phyloP scores from a whole-genome alignment of 768 basidiomycete species.

The Suillus sp. region DNA sequence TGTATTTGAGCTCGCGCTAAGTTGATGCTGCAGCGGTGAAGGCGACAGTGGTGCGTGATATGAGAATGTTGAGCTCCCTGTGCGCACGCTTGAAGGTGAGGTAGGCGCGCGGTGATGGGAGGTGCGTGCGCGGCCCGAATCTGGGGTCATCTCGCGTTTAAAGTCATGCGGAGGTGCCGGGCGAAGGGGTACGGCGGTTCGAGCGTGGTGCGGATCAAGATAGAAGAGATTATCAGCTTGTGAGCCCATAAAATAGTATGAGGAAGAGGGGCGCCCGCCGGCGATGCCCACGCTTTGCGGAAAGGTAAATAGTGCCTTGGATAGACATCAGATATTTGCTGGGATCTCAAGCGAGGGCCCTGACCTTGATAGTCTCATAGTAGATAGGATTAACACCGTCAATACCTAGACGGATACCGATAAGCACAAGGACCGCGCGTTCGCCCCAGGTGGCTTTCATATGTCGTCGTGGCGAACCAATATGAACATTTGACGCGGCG shows the following conservation, averaged over 20 bases:
- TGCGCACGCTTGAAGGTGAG: conserved; percentile 54
- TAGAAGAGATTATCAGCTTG: conserved; percentile 89
- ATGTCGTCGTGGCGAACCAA: conserved; percentile 34
- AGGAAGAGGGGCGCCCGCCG: conserved; percentile 94
- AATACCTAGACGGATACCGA: conserved; percentile 85
- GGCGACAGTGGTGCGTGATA: conserved; percentile 63
- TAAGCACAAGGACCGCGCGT: conserved; percentile 80
- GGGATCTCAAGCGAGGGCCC: conserved; percentile 17
- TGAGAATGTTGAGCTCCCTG: conserved; percentile 52
- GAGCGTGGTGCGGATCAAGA: conserved; percentile 78
- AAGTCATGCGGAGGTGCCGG: conserved; percentile 42
- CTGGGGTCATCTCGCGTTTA: conserved; percentile 34
- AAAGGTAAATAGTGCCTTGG: conserved; percentile 82
- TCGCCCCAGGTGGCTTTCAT: conserved; percentile 65
- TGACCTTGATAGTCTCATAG: conserved; percentile 79
- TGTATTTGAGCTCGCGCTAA: conserved; percentile 45
- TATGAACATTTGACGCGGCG: conserved; percentile 57
- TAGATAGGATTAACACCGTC: conserved; percentile 96
- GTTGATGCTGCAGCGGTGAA: conserved; percentile 65
- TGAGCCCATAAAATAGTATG: conserved; percentile 95
- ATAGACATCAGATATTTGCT: conserved; percentile 4
- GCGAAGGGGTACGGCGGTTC: conserved; percentile 74
- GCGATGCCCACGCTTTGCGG: conserved; percentile 97
- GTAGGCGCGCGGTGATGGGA: conserved; percentile 42
- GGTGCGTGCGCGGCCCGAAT: conserved; percentile 23